Percentiles rank a stretch among this genome's conserved stretches.
Evolutionary conservation across 2,329 filamentous ascomycete genomes (phyloP).

Genomic region (Microsporum canis): DNA sequence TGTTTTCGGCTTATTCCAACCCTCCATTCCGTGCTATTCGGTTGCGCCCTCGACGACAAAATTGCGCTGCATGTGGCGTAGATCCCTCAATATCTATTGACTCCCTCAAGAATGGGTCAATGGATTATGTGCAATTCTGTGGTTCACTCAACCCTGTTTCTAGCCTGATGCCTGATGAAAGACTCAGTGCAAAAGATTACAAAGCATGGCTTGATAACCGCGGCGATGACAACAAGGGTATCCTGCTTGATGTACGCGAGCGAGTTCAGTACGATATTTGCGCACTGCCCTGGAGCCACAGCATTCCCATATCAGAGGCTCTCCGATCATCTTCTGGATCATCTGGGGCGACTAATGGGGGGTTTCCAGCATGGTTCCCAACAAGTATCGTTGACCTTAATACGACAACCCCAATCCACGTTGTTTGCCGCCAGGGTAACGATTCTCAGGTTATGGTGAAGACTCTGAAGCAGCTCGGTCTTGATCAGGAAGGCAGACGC

Average conservation of each 20-base stretch:
- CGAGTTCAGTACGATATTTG: conserved; percentile 75
- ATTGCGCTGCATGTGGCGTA: conserved; percentile 67
- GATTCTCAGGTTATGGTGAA: conserved; percentile 38
- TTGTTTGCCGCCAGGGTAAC: conserved; percentile 40
- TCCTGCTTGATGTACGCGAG: conserved; percentile 74
- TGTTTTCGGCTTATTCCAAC: conserved; percentile 35
- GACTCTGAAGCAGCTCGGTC: conserved; percentile 30
- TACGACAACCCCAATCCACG: conserved; percentile 26
- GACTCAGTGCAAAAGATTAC: conserved; percentile 56
- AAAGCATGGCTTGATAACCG: conserved; percentile 17
- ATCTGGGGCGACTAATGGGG: neutral
- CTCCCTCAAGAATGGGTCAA: conserved; percentile 50
- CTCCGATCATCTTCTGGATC: conserved; percentile 18
- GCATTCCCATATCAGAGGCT: conserved; percentile 36
- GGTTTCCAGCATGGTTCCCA: neutral
- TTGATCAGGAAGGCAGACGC: conserved; percentile 25
- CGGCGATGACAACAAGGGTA: conserved; percentile 27
- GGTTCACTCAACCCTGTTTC: conserved; percentile 48
- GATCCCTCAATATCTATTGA: conserved; percentile 51
- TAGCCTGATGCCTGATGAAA: conserved; percentile 51
- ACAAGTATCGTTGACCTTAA: neutral
- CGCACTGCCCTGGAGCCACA: conserved; percentile 62
- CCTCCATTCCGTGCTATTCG: conserved; percentile 60
- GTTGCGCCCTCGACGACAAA: conserved; percentile 55
- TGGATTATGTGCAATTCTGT: conserved; percentile 83